These are phyloP conservation scores for Syzygium grande DNA, from an alignment of 345 rosid genomes.

Conservation along the genomic window DNA sequence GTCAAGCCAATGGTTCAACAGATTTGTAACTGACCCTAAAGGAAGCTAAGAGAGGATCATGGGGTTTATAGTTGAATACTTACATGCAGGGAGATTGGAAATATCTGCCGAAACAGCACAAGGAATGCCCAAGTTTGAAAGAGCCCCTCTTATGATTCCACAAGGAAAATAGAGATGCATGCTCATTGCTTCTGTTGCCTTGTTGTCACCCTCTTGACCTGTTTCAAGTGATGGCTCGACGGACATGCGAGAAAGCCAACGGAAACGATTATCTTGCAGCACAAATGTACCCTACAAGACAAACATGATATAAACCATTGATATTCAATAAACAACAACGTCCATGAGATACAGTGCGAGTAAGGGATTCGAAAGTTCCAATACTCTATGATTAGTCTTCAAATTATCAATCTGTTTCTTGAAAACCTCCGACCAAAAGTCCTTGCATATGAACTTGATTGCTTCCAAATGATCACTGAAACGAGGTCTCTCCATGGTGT, in stretches of 20 bases:
- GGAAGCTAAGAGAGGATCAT: neutral
- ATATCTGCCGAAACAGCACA: constrained; percentile 97
- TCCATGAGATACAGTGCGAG: neutral
- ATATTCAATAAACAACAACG: neutral
- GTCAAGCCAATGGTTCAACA: neutral
- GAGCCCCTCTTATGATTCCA: constrained; percentile 94
- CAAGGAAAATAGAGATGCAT: constrained; percentile 93
- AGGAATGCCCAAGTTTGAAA: constrained; percentile 92
- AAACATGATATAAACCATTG: neutral
- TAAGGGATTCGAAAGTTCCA: neutral
- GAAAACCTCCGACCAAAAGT: constrained; percentile 95
- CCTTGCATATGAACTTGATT: constrained; percentile 97
- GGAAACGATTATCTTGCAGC: constrained; percentile 88
- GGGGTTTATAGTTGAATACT: constrained; percentile 14
- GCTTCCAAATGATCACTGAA: constrained; percentile 92
- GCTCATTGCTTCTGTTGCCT: constrained; percentile 66
- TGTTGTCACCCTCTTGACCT: constrained; percentile 56
- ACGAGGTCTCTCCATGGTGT: constrained; percentile 92
- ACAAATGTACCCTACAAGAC: constrained; percentile 89
- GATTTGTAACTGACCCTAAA: neutral
- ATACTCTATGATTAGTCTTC: constrained; percentile 93
- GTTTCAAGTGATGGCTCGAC: constrained; percentile 47
- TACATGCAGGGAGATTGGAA: constrained; percentile 89
- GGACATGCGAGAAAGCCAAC: constrained; percentile 80
- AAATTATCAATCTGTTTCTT: constrained; percentile 97